Conservation (phyloP, 2,329 filamentous ascomycete species). For the Daldinia sp. region DNA sequence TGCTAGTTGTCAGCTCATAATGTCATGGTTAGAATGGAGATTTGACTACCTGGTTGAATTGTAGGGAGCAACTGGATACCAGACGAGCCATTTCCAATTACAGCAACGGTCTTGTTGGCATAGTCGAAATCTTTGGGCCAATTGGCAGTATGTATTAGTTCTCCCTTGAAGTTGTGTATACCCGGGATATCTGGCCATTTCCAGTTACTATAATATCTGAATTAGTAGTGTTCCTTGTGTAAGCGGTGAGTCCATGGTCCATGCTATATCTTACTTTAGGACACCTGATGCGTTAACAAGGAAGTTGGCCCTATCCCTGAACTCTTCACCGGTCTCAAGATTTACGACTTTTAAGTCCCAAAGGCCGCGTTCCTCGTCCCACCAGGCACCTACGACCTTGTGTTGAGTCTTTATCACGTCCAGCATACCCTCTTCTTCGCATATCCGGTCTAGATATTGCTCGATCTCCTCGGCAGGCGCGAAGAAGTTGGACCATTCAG, state of each 20-base stretch:
- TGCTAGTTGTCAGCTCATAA: constrained; percentile 35
- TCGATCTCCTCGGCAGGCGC: constrained; percentile 67
- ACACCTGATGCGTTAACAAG: constrained; percentile 64
- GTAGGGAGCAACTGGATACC: constrained; percentile 66
- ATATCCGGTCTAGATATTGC: constrained; percentile 63
- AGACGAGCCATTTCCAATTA: constrained; percentile 69
- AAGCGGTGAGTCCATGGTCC: neutral
- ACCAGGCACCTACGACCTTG: constrained; percentile 57
- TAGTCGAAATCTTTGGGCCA: constrained; percentile 65
- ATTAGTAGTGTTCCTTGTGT: constrained; percentile 31
- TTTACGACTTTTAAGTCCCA: constrained; percentile 59
- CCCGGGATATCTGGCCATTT: constrained; percentile 65
- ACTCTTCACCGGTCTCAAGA: constrained; percentile 54
- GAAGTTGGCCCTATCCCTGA: constrained; percentile 62
- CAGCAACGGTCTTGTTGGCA: constrained; percentile 63
- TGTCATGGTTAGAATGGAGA: neutral
- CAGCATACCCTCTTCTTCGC: constrained; percentile 61
- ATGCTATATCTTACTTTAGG: constrained; percentile 59
- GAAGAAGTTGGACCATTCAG: constrained; percentile 70
- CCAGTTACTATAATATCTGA: constrained; percentile 58
- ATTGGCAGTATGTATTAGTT: constrained; percentile 64
- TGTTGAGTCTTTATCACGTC: constrained; percentile 59
- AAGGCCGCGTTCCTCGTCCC: constrained; percentile 58
- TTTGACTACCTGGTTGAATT: constrained; percentile 57
- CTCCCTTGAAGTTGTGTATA: constrained; percentile 60